Percentiles rank a stretch among this genome's conserved stretches.
Conservation (phyloP, 306 rosid genomes). For the Echinosophora koreensis region DNA sequence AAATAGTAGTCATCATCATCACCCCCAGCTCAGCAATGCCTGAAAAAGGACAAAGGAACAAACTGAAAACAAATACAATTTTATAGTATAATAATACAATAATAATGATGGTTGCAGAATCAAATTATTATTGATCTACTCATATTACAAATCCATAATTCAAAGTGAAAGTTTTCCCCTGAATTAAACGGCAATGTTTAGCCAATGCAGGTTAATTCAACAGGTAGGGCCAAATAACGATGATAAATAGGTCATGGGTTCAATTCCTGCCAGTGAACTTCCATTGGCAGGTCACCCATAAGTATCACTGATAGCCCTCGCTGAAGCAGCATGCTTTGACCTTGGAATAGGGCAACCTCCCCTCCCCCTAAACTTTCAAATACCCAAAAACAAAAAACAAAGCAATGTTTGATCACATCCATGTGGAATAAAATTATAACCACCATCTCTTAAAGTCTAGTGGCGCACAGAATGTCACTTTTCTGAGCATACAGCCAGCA, state of each 20-base stretch:
- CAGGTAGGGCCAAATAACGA: neutral
- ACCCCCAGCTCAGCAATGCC: conserved; percentile 98
- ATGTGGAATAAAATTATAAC: conserved; percentile 6
- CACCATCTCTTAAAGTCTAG: conserved; percentile 1
- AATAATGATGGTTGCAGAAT: conserved; percentile 14
- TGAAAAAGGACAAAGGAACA: conserved; percentile 54
- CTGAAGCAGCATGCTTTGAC: conserved; percentile 19
- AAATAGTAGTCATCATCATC: conserved; percentile 96
- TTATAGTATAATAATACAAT: neutral
- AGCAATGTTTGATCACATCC: neutral
- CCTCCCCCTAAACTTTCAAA: conserved; percentile 8
- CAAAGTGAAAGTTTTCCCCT: conserved; percentile 34
- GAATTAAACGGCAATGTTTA: conserved; percentile 16
- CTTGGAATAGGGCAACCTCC: conserved; percentile 31
- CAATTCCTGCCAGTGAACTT: neutral
- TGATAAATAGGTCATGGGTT: neutral
- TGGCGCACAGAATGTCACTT: neutral
- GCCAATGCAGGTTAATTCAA: neutral
- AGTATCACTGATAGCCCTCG: conserved; percentile 5
- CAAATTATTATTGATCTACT: neutral
- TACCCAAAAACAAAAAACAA: neutral
- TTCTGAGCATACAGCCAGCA: conserved; percentile 14
- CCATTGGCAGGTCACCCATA: neutral
- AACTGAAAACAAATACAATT: conserved; percentile 42
- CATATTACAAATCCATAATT: conserved; percentile 30